These are phyloP conservation scores for Saccharomycopsis fibuligera DNA, from an alignment of 805 yeast species.

Conservation along the genomic window DNA sequence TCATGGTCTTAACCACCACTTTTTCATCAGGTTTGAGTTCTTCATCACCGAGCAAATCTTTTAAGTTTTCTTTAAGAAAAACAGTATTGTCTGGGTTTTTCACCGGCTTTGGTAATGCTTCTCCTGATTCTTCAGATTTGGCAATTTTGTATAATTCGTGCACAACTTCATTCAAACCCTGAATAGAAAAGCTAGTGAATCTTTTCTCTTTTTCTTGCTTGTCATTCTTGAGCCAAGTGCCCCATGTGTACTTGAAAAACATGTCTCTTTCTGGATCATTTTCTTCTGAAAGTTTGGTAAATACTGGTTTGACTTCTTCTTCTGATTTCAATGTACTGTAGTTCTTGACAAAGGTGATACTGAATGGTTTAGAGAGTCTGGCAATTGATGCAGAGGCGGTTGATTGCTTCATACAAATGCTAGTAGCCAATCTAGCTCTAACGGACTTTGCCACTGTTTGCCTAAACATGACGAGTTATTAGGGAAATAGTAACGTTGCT, in stretches of 20 bases:
- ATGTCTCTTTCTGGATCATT: constrained; percentile 61
- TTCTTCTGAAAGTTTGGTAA: constrained; percentile 53
- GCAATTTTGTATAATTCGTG: constrained; percentile 33
- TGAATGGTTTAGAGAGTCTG: background rate
- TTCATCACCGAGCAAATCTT: constrained; percentile 44
- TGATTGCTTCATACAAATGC: no score
- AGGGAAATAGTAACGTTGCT: no score
- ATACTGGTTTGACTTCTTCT: constrained; percentile 28
- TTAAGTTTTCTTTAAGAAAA: constrained; percentile 44
- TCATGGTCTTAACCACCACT: constrained; percentile 52
- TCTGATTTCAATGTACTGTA: constrained; percentile 26
- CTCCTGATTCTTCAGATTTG: constrained; percentile 22
- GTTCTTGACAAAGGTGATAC: background rate
- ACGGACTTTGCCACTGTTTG: no score
- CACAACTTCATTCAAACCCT: constrained; percentile 59
- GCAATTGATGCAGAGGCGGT: no score
- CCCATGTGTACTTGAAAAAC: constrained; percentile 90
- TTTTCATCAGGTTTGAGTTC: constrained; percentile 35
- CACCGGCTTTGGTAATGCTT: constrained; percentile 30
- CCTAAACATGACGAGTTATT: no score
- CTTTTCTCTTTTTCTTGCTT: constrained; percentile 66
- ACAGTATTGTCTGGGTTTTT: constrained; percentile 35
- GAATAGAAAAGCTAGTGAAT: constrained; percentile 72
- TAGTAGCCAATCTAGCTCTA: no score
- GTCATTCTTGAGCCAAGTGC: constrained; percentile 87